Percentiles rank a stretch among this genome's conserved stretches.
Conservation (phyloP, 2,329 filamentous ascomycete species). For the Aureobasidium sp. region DNA sequence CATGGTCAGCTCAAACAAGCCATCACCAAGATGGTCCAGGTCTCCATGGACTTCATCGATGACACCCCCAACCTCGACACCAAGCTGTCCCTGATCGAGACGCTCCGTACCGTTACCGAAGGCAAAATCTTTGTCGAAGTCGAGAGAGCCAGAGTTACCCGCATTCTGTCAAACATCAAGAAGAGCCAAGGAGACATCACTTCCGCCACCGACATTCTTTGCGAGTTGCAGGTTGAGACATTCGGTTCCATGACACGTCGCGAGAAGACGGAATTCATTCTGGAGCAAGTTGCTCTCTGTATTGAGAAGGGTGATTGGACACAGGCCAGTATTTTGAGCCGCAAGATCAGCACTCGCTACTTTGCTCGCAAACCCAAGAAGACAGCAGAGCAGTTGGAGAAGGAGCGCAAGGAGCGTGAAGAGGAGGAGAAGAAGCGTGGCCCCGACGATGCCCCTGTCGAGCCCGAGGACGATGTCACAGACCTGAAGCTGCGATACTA, state of each 20-base stretch:
- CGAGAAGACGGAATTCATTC: conserved; percentile 98
- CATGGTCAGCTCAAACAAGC: conserved; percentile 99
- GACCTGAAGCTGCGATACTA: conserved; percentile 95
- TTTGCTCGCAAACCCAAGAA: conserved; percentile 87
- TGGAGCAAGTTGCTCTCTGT: conserved; percentile 88
- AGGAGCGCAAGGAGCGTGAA: conserved; percentile 77
- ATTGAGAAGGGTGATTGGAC: conserved; percentile 96
- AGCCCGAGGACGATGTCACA: conserved; percentile 81
- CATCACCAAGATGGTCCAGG: conserved; percentile 98
- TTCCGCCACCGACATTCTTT: conserved; percentile 84
- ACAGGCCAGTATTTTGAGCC: conserved; percentile 84
- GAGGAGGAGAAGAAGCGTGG: conserved; percentile 76
- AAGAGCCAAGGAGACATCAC: conserved; percentile 89
- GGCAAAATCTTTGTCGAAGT: conserved; percentile 99
- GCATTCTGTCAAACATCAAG: conserved; percentile 94
- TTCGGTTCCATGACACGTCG: conserved; percentile 96
- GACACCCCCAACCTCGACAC: conserved; percentile 76
- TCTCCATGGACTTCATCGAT: conserved; percentile 85
- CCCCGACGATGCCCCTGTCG: conserved; percentile 68
- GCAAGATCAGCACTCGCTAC: conserved; percentile 95
- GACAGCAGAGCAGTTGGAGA: conserved; percentile 79
- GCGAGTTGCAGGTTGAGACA: conserved; percentile 96
- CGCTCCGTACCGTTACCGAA: conserved; percentile 90
- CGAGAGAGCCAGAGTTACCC: conserved; percentile 89
- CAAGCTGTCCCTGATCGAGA: conserved; percentile 91